Base-by-base conservation (phyloP, 202 grass and related monocot species). In the Panicum virgatum region DNA sequence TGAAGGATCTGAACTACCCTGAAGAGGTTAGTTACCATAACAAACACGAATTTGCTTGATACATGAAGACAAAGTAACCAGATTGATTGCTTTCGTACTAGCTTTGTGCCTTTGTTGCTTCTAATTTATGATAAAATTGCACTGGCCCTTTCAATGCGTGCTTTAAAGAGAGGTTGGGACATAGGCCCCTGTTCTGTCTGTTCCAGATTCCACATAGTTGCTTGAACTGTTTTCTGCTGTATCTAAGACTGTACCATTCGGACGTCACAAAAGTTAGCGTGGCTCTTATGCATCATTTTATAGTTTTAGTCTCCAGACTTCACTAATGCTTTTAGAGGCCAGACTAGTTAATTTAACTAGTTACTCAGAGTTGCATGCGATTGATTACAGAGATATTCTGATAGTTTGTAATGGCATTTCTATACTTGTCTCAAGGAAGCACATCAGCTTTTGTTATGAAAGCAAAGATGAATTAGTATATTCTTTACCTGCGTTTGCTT, bases 1-100 rank as follows among this genome's bases (percentile, higher is more conserved):
- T 96, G 39, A 88, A 92, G 70, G 89, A 98, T 85, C 83, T 96
- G 19, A 82, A 84, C 22, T 98, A 98, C 79, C 96, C 96, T 38
- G 54, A 76, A 60, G 92, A 98, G 92, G 96, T 98, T 72, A 77
- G 82, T 88, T 56, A 73, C 27, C 47, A 23, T 36, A 50, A 10
- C 20, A 46, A 73, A 29, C 85, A 54, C 37, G 71, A 70, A 19
- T 16, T 62, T 62, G 12, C 46, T 62, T 45, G 43, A 81, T 57
- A 14, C 12, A 36, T 37, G 13, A 69, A 29, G 29, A 88, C 42
- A 27, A 81, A 85, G 16, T 70, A 56, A 20, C 43, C 1, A 0
- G 12, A 54, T 63, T 53, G 11, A 52, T 67, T 61, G 62, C 7
- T 80, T 66, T 74, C 12, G 7, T 38, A 26, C 4, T 57, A 73